Evolutionary conservation across 2,329 filamentous ascomycete genomes (phyloP).

Genomic region (Diaporthe humulicola): DNA sequence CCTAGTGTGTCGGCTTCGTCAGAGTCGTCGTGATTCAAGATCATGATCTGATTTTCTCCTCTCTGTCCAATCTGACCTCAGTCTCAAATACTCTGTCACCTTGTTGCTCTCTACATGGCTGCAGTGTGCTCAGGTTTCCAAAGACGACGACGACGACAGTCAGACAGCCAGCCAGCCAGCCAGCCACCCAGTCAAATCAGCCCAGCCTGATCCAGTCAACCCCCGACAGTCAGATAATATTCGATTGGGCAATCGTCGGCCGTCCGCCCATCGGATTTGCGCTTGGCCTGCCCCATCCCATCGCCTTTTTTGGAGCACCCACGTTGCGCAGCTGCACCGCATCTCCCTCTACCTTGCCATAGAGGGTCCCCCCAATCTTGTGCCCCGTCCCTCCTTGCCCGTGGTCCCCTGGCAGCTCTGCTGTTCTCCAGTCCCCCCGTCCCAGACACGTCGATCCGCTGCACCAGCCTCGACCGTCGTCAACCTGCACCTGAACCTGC

Average conservation of each 20-base stretch:
- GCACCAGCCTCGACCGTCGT: conserved; percentile 31
- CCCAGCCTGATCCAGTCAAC: background rate
- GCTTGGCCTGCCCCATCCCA: background rate
- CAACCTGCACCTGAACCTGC: conserved; percentile 28
- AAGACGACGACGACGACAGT: background rate
- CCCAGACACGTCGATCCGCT: conserved; percentile 36
- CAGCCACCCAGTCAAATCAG: background rate
- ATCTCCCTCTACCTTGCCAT: conserved; percentile 16
- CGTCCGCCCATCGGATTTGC: conserved; percentile 4
- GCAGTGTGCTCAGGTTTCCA: background rate
- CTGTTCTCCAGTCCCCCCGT: conserved; percentile 29
- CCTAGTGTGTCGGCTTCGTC: background rate
- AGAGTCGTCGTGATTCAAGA: background rate
- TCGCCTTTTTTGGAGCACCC: conserved; percentile 25
- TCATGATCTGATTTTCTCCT: background rate
- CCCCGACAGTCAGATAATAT: conserved; percentile 4
- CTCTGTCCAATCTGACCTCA: background rate
- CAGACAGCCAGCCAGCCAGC: conserved; percentile 20
- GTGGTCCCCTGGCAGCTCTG: conserved; percentile 30
- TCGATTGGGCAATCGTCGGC: conserved; percentile 24
- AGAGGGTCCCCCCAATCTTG: conserved; percentile 13
- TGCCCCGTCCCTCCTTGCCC: conserved; percentile 26
- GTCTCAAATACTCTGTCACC: background rate
- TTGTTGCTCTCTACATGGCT: background rate
- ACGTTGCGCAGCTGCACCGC: conserved; percentile 4